Conservation (phyloP, 2,329 filamentous ascomycete genomes). For the Trichocomaceae sp. region DNA sequence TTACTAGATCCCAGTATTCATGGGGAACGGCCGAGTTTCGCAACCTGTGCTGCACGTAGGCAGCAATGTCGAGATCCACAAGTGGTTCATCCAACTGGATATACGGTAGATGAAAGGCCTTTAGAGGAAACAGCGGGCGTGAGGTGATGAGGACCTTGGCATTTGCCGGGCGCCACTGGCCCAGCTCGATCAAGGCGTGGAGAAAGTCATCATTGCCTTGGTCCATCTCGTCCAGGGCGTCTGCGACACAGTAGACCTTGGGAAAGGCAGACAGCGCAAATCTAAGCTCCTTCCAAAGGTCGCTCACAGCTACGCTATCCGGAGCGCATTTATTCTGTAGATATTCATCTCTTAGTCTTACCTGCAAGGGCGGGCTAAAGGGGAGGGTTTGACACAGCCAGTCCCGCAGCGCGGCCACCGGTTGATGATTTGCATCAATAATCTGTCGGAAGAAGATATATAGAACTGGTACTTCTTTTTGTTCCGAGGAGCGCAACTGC, state of each 20-base stretch:
- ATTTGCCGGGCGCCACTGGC: constrained; percentile 4
- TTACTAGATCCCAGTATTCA: constrained; percentile 13
- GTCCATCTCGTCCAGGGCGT: constrained; percentile 9
- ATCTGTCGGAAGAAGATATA: constrained; percentile 19
- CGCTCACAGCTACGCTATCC: constrained; percentile 1
- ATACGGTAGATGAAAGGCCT: not conserved
- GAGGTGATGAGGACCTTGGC: constrained; percentile 8
- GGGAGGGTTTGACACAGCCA: constrained; percentile 11
- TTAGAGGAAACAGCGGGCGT: constrained; percentile 1
- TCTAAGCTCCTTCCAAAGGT: constrained; percentile 13
- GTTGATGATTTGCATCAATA: constrained; percentile 14
- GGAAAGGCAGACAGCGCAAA: constrained; percentile 1
- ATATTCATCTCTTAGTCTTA: constrained; percentile 2
- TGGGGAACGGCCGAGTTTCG: constrained; percentile 8
- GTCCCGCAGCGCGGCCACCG: constrained; percentile 13
- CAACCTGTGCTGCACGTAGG: constrained; percentile 15
- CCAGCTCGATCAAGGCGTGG: not conserved
- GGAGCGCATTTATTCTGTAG: not conserved
- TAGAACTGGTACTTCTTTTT: constrained; percentile 6
- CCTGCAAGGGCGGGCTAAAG: constrained; percentile 22
- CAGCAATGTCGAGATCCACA: constrained; percentile 15
- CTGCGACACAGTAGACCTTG: constrained; percentile 6
- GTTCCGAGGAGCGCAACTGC: not conserved
- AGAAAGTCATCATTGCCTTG: constrained; percentile 4
- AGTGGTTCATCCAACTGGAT: constrained; percentile 4